Evolutionary conservation across 768 basidiomycete genomes (phyloP).

Genomic region (Agrocybe chaxingu): DNA sequence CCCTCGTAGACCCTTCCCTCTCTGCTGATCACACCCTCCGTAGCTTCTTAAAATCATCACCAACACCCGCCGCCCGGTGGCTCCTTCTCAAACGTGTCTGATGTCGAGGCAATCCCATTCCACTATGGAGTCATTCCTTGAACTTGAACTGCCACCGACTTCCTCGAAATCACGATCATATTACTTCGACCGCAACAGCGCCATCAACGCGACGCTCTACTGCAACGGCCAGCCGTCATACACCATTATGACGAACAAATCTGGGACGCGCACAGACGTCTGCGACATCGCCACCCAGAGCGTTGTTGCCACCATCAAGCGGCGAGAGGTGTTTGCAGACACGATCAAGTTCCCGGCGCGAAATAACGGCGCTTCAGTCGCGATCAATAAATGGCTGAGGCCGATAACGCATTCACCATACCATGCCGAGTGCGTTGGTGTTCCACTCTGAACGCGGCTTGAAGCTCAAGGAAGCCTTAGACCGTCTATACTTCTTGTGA

Average conservation of each 20-base stretch:
- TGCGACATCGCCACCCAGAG: conserved; percentile 5
- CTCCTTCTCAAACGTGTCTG: no score
- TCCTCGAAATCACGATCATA: not conserved
- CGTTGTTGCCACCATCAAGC: conserved; percentile 12
- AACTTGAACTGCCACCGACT: no score
- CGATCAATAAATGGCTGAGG: conserved; percentile 13
- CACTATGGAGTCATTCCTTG: no score
- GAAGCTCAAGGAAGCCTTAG: not conserved
- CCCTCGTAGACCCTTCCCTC: no score
- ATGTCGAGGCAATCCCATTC: no score
- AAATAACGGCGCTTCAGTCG: conserved; percentile 4
- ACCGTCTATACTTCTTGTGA: conserved; percentile 6
- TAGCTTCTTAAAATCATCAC: no score
- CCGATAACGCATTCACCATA: conserved; percentile 1
- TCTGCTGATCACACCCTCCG: no score
- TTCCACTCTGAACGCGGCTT: not conserved
- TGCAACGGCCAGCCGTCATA: not conserved
- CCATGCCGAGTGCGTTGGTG: conserved; percentile 3
- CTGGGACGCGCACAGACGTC: conserved; percentile 7
- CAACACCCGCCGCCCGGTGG: no score
- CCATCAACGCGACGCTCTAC: conserved; percentile 6
- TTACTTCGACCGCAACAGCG: conserved; percentile 1
- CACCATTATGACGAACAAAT: conserved; percentile 7
- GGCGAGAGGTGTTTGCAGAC: conserved; percentile 12
- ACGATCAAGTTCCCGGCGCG: conserved; percentile 11